Evolutionary conservation across 257 asterid genomes (phyloP), one percentile per base, ranked within the genome.

Genomic region (Primulina huaijiensis): DNA sequence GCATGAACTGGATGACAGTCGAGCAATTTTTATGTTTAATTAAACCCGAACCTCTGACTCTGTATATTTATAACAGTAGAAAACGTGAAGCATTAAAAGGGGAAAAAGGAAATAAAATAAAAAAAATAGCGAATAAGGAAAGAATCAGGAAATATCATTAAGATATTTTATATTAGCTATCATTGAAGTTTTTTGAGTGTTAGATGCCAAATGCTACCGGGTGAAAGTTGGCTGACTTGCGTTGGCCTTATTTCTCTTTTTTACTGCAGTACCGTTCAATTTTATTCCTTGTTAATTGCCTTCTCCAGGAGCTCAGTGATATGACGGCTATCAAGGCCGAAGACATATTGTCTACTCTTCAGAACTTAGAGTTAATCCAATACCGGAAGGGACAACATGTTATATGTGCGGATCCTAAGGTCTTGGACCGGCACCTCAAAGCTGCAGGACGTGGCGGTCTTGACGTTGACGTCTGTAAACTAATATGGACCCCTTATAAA

Each of bases 371-470:
- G 79, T 70, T 92, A 82, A 92, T 92, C 65, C 98, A 92, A 60
- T 92, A 92, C 77, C 84, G 97, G 0, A 92, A 92, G 81, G 97
- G 98, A 71, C 98, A 92, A 72, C 98, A 90, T 29, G 98, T 90
- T 25, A 92, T 92, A 70, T 92, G 97, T 57, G 97, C 98, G 3
- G 97, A 92, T 70, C 98, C 98, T 4, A 90, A 92, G 87, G 97
- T 92, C 29, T 76, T 92, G 75, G 98, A 92, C 76, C 97, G 98
- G 60, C 96, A 90, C 76, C 95, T 92, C 35, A 90, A 90, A 83
- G 98, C 98, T 57, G 98, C 98, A 7, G 98, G 98, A 34, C 83
- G 97, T 2, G 97, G 98, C 63, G 98, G 98, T 50, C 93, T 92
- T 23, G 97, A 92, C 3, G 98, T 92, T 43, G 97, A 92, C 78